Evolutionary conservation across 1,139 yeast genomes (phyloP).

Genomic region (Sugiyamaella xylanicola): DNA sequence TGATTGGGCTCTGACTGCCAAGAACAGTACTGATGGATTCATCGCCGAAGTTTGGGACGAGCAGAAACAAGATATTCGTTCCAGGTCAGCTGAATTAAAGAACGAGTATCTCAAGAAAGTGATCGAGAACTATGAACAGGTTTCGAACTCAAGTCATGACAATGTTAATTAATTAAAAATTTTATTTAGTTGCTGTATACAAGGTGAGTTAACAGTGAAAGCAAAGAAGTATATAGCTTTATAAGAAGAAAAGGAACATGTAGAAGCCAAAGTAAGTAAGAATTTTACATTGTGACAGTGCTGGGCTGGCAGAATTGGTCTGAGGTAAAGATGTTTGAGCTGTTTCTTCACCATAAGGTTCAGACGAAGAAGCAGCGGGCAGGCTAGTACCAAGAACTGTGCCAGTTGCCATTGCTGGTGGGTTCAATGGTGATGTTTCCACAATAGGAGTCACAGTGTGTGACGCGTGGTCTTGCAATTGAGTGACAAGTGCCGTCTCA

Average conservation of each 20-base stretch:
- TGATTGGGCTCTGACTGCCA: conserved; percentile 44
- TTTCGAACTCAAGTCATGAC: background rate
- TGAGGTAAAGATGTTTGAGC: conserved; percentile 1
- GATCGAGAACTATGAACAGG: background rate
- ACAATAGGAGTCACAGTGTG: too few species aligned
- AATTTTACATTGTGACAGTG: too few species aligned
- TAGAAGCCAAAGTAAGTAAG: too few species aligned
- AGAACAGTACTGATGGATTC: conserved; percentile 34
- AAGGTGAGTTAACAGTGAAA: too few species aligned
- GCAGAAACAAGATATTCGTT: conserved; percentile 29
- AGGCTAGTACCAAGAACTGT: too few species aligned
- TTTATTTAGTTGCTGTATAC: background rate
- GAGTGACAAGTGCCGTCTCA: too few species aligned
- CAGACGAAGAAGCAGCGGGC: too few species aligned
- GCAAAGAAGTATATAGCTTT: too few species aligned
- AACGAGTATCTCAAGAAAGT: conserved; percentile 9
- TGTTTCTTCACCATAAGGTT: background rate
- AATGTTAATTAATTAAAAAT: background rate
- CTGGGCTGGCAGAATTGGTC: background rate
- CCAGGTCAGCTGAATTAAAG: conserved; percentile 18
- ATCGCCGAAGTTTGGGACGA: conserved; percentile 35
- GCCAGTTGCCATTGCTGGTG: too few species aligned
- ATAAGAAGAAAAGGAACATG: background rate
- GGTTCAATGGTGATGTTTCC: too few species aligned
- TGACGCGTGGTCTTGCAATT: too few species aligned